These are phyloP conservation scores for Porphyrellus sp. DNA, from an alignment of 1,284 basidiomycete genomes.

Conservation along the genomic window DNA sequence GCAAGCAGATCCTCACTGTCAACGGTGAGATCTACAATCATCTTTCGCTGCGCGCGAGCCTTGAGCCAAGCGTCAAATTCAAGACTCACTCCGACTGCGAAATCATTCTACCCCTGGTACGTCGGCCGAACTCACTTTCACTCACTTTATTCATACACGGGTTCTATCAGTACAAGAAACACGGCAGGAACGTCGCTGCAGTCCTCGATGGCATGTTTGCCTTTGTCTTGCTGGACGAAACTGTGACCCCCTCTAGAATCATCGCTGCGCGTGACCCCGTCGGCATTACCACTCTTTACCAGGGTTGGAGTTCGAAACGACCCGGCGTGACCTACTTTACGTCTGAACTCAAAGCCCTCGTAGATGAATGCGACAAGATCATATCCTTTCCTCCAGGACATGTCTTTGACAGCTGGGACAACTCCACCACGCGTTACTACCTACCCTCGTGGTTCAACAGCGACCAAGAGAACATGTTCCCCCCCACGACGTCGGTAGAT, in stretches of 20 bases:
- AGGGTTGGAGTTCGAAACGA: slow-evolving; percentile 85
- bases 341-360: slow-evolving; percentile 93
- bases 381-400: slow-evolving; percentile 97
- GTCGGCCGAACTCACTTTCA: slow-evolving; percentile 22
- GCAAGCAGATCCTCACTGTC: slow-evolving; percentile 84
- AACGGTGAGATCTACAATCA: slow-evolving; percentile 99
- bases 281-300: slow-evolving; percentile 97
- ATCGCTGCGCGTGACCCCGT: slow-evolving; percentile 97
- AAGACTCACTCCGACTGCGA: slow-evolving; percentile 99
- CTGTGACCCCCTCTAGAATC: slow-evolving; percentile 82
- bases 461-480: slow-evolving; percentile 58
- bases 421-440: slow-evolving; percentile 80
- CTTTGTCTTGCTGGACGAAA: slow-evolving; percentile 94
- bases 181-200: slow-evolving; percentile 73
- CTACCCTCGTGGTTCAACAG: slow-evolving; percentile 84
- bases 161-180: slow-evolving; percentile 71
- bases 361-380: slow-evolving; percentile 93
- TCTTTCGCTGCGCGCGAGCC: slow-evolving; percentile 70
- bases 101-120: slow-evolving; percentile 88
- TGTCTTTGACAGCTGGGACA: slow-evolving; percentile 82
- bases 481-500: slow-evolving; percentile 68
- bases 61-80: slow-evolving; percentile 74
- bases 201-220: slow-evolving; percentile 99
- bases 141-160: slow-evolving; percentile 4
- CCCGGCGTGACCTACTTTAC: slow-evolving; percentile 91